Base-by-base conservation (phyloP, 495 filamentous ascomycete genomes). In the Hyphodiscus hymeniophilus region DNA sequence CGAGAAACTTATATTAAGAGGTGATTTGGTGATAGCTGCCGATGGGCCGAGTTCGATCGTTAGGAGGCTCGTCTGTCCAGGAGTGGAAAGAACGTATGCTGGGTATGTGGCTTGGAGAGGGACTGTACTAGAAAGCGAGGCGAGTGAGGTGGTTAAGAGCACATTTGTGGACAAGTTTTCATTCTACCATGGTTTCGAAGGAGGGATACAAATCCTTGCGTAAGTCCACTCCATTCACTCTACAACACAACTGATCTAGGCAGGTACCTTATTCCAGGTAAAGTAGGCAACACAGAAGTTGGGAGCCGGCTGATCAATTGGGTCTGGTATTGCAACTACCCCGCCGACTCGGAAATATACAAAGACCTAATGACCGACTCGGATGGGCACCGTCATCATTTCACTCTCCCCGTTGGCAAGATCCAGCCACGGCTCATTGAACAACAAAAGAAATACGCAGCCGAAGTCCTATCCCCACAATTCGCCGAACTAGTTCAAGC, bases 251-350 rank as follows among this genome's bases (percentile, higher is more conserved):
- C 26, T 3, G 11, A 10, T 3, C n/a, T 31, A 5, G 2, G 7
- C 28, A 67, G 68, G 13, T 79, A 81, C 51, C 62, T 72, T 12
- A 79, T 81, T 35, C 72, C 75, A 0, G 76, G 73, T 1, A 48
- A 63, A 13, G 60, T 74, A 40, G 72, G 74, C 6, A 65, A 65
- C 3, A 62, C 74, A 7, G 60, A 70, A 33, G 61, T 62, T 0
- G 74, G 69, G 11, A 44, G 70, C 12, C 66, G 74, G 1, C 65
- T 74, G 7, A 64, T 77, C 34, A 81, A 79, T 53, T 75, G 69
- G 48, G 76, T 80, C 38, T 81, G 73, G 61, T 81, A 80, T 54
- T 64, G 62, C 44, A 79, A 78, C 47, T 77, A 72, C 50, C 60
- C 68, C 7, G 63, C 63, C 34, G 61, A 59, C 12, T 72, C 69